A percentile compares a stretch with the other conserved stretches of the same genome.
Conservation (phyloP, 192 early-diverging fungal species). For the Coemansia sp. region DNA sequence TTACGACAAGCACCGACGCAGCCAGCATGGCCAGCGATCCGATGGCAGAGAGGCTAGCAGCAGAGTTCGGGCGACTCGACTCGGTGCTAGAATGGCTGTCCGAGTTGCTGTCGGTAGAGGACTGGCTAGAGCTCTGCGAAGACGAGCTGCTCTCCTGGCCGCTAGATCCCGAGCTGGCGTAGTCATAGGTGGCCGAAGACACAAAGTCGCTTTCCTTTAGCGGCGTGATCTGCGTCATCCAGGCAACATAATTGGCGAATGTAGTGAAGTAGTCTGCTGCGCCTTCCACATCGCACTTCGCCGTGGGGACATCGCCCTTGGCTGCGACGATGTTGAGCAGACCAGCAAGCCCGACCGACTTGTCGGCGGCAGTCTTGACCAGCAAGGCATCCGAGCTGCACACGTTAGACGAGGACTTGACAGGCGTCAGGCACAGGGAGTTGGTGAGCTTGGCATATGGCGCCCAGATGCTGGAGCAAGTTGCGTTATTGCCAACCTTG, state of each 20-base stretch:
- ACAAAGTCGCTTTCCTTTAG: constrained; percentile 41
- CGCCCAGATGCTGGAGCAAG: constrained; percentile 45
- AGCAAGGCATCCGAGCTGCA: constrained; percentile 46
- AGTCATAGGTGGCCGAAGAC: constrained; percentile 36
- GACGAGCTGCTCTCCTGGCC: constrained; percentile 11
- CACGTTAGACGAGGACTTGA: constrained; percentile 37
- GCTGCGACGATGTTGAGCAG: constrained; percentile 50
- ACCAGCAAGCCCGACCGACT: constrained; percentile 40
- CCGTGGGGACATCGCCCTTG: constrained; percentile 30
- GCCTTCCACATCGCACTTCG: constrained; percentile 22
- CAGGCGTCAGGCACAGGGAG: constrained; percentile 45
- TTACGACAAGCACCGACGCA: constrained; percentile 1
- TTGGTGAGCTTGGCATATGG: constrained; percentile 51
- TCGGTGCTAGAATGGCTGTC: constrained; percentile 10
- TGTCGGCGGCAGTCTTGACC: constrained; percentile 29
- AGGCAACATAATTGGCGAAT: constrained; percentile 50
- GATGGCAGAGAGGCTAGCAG: not conserved
- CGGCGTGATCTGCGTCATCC: constrained; percentile 50
- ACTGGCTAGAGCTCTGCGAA: constrained; percentile 1
- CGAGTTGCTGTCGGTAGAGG: constrained; percentile 5
- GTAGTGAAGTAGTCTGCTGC: constrained; percentile 50
- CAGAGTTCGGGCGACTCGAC: constrained; percentile 8
- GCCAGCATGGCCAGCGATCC: constrained; percentile 11
- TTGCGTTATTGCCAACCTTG: constrained; percentile 32
- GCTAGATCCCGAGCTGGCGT: not conserved